Conservation (phyloP, 2,329 filamentous ascomycete genomes). For the Talaromyces sp. region DNA sequence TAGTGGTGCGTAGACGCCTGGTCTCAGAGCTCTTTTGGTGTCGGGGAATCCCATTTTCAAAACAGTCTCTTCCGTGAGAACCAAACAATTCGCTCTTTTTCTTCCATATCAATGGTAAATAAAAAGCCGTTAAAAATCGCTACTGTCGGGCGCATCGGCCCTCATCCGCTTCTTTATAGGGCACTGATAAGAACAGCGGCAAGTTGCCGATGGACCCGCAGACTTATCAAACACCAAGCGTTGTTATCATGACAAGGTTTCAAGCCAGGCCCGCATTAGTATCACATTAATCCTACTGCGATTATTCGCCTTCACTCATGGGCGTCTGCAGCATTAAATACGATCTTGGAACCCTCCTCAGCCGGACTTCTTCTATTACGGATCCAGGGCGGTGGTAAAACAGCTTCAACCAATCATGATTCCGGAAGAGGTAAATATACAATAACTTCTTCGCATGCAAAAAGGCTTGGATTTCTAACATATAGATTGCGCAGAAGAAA, state of each 20-base stretch:
- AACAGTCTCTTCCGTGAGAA: neutral
- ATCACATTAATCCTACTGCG: neutral
- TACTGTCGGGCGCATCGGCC: slow-evolving; percentile 3
- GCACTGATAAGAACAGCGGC: slow-evolving; percentile 13
- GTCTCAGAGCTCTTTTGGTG: slow-evolving; percentile 7
- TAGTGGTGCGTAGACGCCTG: slow-evolving; percentile 15
- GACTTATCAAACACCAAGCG: slow-evolving; percentile 3
- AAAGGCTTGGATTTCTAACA: neutral
- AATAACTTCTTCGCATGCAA: neutral
- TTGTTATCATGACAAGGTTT: slow-evolving; percentile 10
- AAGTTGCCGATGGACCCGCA: slow-evolving; percentile 12
- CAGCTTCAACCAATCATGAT: neutral
- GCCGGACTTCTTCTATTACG: neutral
- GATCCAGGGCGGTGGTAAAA: neutral
- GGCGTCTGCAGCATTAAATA: neutral
- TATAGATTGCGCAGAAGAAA: neutral
- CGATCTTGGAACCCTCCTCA: neutral
- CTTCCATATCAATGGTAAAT: neutral
- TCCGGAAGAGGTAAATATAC: slow-evolving; percentile 1
- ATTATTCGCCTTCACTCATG: neutral
- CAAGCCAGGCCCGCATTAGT: neutral
- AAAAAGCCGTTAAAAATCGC: neutral
- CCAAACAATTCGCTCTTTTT: neutral
- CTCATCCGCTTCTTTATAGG: neutral
- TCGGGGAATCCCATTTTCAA: slow-evolving; percentile 1